phyloP scores from a whole-genome alignment of 805 yeast genomes.

The Blastobotrys peoriensis region DNA sequence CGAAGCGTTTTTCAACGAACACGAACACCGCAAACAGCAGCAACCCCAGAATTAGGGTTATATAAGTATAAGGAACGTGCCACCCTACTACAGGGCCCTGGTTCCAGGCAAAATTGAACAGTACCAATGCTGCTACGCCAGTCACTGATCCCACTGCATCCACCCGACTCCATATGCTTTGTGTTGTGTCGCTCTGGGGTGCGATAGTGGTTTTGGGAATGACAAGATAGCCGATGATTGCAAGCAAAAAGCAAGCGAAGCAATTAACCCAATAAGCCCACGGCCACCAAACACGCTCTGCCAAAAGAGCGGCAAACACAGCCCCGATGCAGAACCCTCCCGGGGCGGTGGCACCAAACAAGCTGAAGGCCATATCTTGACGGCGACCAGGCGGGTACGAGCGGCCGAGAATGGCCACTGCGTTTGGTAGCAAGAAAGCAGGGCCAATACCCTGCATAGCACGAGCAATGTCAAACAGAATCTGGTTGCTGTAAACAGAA shows the following conservation, averaged over 20 bases:
- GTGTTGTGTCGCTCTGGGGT: no score
- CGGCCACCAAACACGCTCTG: slow-evolving; percentile 48
- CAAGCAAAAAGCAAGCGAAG: slow-evolving; percentile 34
- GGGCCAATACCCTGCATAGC: slow-evolving; percentile 64
- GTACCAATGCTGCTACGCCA: slow-evolving; percentile 55
- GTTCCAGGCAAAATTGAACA: slow-evolving; percentile 66
- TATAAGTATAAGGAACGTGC: slow-evolving; percentile 52
- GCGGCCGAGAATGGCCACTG: slow-evolving; percentile 47
- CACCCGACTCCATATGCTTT: no score
- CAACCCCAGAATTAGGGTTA: slow-evolving; percentile 47
- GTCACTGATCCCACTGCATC: slow-evolving; percentile 49
- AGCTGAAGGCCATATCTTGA: slow-evolving; percentile 50
- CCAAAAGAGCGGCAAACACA: slow-evolving; percentile 44
- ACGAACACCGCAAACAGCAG: slow-evolving; percentile 41
- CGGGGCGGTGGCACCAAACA: slow-evolving; percentile 59
- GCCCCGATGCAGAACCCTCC: slow-evolving; percentile 55
- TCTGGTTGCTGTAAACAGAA: slow-evolving; percentile 40
- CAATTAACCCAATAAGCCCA: slow-evolving; percentile 51
- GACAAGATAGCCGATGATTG: slow-evolving; percentile 30
- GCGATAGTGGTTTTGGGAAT: slow-evolving; percentile 35
- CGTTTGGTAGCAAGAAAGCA: slow-evolving; percentile 54
- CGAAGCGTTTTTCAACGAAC: slow-evolving; percentile 40
- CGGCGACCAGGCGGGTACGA: slow-evolving; percentile 40
- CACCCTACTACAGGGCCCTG: slow-evolving; percentile 74
- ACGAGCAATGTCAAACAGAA: slow-evolving; percentile 36